Conservation (phyloP, 1,139 yeast species). For the Debaryomycetaceae sp. region DNA sequence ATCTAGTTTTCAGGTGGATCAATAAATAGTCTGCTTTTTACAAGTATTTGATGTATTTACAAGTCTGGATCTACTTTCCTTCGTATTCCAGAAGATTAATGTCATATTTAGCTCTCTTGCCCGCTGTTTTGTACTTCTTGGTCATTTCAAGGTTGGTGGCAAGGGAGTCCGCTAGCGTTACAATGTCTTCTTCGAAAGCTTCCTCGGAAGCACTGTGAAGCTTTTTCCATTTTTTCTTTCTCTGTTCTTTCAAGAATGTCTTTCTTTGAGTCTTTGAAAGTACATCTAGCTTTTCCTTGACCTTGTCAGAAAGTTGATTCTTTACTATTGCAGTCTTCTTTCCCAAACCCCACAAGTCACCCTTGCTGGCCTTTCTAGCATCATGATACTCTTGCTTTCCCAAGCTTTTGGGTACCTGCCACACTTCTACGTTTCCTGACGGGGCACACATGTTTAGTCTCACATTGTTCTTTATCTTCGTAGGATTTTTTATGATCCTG, state of each 20-base stretch:
- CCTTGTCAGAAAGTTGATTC: constrained; percentile 27
- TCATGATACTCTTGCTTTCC: constrained; percentile 81
- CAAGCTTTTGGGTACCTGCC: constrained; percentile 82
- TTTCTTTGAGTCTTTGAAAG: constrained; percentile 40
- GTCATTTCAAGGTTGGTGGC: constrained; percentile 35
- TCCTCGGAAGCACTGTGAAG: constrained; percentile 26
- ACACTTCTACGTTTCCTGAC: constrained; percentile 73
- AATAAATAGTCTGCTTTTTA: constrained; percentile 1
- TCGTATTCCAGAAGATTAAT: constrained; percentile 21
- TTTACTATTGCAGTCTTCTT: constrained; percentile 58
- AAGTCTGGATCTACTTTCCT: constrained; percentile 15
- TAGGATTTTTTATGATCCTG: constrained; percentile 68
- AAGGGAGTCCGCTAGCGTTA: constrained; percentile 30
- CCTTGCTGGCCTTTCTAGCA: constrained; percentile 77
- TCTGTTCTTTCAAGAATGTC: constrained; percentile 40
- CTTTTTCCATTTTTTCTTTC: constrained; percentile 42
- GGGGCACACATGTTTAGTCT: constrained; percentile 76
- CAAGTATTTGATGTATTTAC: constrained; percentile 5
- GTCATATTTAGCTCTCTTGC: constrained; percentile 29
- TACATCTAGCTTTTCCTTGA: constrained; percentile 32
- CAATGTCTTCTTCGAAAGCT: constrained; percentile 33
- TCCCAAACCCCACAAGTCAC: constrained; percentile 89
- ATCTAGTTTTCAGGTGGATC: neutral
- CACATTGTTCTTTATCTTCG: constrained; percentile 81
- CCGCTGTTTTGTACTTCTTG: constrained; percentile 30